These are phyloP conservation scores for Lactarius evosmus DNA, from an alignment of 768 basidiomycete genomes.

Conservation along the genomic window DNA sequence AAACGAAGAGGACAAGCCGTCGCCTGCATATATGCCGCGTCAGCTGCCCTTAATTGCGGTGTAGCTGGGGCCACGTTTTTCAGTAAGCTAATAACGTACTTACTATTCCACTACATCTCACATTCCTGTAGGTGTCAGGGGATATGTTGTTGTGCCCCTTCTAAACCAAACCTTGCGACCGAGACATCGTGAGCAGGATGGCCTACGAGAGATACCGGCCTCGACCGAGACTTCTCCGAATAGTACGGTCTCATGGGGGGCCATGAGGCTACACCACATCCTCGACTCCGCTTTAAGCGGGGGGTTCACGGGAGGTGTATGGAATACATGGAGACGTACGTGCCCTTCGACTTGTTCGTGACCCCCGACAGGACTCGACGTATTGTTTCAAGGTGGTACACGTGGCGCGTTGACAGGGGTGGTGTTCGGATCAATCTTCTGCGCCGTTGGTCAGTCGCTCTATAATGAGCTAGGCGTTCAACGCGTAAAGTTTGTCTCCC, in stretches of 20 bases:
- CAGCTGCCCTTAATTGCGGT: slow-evolving; percentile 69
- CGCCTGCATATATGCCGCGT: slow-evolving; percentile 43
- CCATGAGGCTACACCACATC: slow-evolving; percentile 56
- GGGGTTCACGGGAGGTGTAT: slow-evolving; percentile 57
- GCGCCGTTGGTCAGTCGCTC: slow-evolving; percentile 60
- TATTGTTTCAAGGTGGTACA: slow-evolving; percentile 52
- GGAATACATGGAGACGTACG: slow-evolving; percentile 61
- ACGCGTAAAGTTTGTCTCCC: slow-evolving; percentile 56
- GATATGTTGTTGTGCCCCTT: slow-evolving; percentile 68
- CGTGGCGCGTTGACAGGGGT: slow-evolving; percentile 56
- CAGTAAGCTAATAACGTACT: slow-evolving; percentile 44
- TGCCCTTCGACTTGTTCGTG: slow-evolving; percentile 17
- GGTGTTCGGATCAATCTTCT: slow-evolving; percentile 54
- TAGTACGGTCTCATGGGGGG: slow-evolving; percentile 42
- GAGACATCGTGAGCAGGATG: slow-evolving; percentile 46
- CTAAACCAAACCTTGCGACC: slow-evolving; percentile 46
- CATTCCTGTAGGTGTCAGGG: slow-evolving; percentile 56
- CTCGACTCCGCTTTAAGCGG: slow-evolving; percentile 76
- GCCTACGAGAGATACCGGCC: slow-evolving; percentile 35
- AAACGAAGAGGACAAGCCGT: slow-evolving; percentile 47
- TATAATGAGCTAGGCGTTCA: slow-evolving; percentile 66
- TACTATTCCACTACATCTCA: neutral
- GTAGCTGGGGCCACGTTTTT: slow-evolving; percentile 76
- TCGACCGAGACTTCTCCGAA: slow-evolving; percentile 21
- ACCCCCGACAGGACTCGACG: slow-evolving; percentile 11